A percentile compares a stretch with the other conserved stretches of the same genome.
phyloP scores from a whole-genome alignment of 805 yeast genomes.

The Kazachstania martiniae region DNA sequence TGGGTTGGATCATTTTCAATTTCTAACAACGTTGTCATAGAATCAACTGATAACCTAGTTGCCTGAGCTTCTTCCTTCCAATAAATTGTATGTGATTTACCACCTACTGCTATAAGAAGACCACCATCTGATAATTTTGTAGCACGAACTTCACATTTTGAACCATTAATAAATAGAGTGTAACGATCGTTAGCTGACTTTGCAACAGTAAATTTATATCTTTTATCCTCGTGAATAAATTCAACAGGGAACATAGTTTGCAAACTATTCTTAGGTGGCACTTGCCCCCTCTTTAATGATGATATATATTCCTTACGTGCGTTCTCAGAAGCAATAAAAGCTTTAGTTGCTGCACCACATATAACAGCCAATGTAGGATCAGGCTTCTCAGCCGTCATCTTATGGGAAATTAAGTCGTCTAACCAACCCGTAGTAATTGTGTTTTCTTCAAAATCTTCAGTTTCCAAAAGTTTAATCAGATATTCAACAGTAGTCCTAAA shows the following conservation, averaged over 20 bases:
- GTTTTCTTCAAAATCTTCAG: slow-evolving; percentile 92
- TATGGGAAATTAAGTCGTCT: slow-evolving; percentile 88
- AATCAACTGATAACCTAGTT: slow-evolving; percentile 87
- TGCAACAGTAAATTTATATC: slow-evolving; percentile 93
- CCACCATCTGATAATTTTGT: slow-evolving; percentile 94
- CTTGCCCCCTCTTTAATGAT: slow-evolving; percentile 92
- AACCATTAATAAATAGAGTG: slow-evolving; percentile 87
- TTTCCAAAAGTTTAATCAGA: slow-evolving; percentile 85
- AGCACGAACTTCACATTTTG: slow-evolving; percentile 79
- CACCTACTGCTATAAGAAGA: slow-evolving; percentile 73
- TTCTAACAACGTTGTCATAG: slow-evolving; percentile 89
- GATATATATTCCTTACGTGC: slow-evolving; percentile 56
- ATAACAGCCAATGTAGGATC: slow-evolving; percentile 83
- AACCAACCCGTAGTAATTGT: slow-evolving; percentile 99
- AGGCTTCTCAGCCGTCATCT: slow-evolving; percentile 94
- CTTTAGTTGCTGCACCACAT: slow-evolving; percentile 97
- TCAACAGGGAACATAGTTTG: slow-evolving; percentile 88
- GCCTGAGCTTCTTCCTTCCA: slow-evolving; percentile 98
- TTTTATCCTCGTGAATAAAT: slow-evolving; percentile 87
- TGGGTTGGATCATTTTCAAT: slow-evolving; percentile 98
- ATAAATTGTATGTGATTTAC: slow-evolving; percentile 88
- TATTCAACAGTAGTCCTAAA: slow-evolving; percentile 97
- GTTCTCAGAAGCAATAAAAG: slow-evolving; percentile 67
- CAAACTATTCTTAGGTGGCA: slow-evolving; percentile 69
- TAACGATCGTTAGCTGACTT: slow-evolving; percentile 78